These are phyloP conservation scores for Chenopodium quinoa DNA, from an alignment of 148 eudicot species.

Conservation along the genomic window DNA sequence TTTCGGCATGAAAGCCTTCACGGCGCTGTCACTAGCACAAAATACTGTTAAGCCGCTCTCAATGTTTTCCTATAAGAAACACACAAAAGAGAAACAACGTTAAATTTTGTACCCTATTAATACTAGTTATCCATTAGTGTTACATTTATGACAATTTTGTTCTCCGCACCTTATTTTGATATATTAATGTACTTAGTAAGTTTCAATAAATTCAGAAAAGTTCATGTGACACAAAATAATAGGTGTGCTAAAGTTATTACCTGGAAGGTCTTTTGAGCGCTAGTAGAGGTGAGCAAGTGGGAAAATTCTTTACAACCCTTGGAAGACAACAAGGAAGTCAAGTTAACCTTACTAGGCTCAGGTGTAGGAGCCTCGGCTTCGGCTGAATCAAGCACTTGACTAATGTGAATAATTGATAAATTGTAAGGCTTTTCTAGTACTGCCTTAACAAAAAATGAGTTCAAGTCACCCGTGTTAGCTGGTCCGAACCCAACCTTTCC, in stretches of 20 bases:
- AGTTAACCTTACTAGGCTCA: constrained; percentile 43
- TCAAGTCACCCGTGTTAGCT: constrained; percentile 34
- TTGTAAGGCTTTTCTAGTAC: constrained; percentile 55
- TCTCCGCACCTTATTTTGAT: no score
- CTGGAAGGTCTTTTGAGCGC: constrained; percentile 48
- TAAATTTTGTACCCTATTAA: no score
- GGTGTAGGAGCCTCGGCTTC: constrained; percentile 73
- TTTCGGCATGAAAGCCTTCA: constrained; percentile 59
- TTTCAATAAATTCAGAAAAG: no score
- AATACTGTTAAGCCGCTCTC: constrained; percentile 73
- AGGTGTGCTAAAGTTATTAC: not conserved
- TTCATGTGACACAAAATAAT: no score
- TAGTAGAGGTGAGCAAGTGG: constrained; percentile 33
- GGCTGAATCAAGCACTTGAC: constrained; percentile 46
- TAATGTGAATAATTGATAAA: constrained; percentile 66
- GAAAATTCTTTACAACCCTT: constrained; percentile 72
- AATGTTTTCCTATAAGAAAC: constrained; percentile 28
- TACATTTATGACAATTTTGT: no score
- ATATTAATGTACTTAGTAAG: no score
- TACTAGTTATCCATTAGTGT: no score
- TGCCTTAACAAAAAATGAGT: constrained; percentile 55
- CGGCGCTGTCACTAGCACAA: constrained; percentile 52
- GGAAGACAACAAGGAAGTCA: constrained; percentile 37
- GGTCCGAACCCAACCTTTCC: constrained; percentile 68
- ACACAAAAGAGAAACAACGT: no score